These are phyloP conservation scores for Astrothelium macrocarpum DNA, from an alignment of 495 filamentous ascomycete genomes.

Conservation along the genomic window DNA sequence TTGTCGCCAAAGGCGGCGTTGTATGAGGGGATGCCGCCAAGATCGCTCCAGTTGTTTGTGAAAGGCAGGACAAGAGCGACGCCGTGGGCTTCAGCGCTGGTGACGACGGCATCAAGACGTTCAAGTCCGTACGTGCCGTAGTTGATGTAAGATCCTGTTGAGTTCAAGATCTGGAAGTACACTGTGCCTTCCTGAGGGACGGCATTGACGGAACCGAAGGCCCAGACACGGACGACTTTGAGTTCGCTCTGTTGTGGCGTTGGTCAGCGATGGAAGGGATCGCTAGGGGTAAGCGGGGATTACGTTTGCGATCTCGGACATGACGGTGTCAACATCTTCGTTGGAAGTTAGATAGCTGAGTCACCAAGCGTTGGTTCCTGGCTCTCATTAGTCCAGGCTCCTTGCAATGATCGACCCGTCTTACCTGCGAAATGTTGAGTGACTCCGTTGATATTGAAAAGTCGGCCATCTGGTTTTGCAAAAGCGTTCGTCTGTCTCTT, in stretches of 20 bases:
- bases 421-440: conserved; percentile 51
- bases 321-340: conserved; percentile 14
- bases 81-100: conserved; percentile 17
- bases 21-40: conserved; percentile 19
- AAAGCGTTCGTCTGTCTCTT: conserved; percentile 23
- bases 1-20: conserved; percentile 25
- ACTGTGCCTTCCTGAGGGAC: conserved; percentile 15
- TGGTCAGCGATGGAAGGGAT: too few relatives aligned
- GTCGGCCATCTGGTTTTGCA: conserved; percentile 41
- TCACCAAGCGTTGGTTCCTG: conserved; percentile 71
- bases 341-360: conserved; percentile 44
- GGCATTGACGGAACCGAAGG: conserved; percentile 11
- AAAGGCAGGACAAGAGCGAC: conserved; percentile 23
- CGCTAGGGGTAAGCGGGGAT: too few relatives aligned
- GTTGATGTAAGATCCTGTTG: conserved; percentile 27
- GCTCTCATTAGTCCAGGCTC: too few relatives aligned
- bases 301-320: too few relatives aligned
- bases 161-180: conserved; percentile 32
- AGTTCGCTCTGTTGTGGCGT: too few relatives aligned
- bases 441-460: conserved; percentile 54
- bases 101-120: conserved; percentile 16
- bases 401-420: too few relatives aligned
- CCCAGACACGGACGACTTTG: conserved; percentile 33
- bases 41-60: conserved; percentile 20
- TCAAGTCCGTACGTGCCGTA: conserved; percentile 14